phyloP scores from a whole-genome alignment of 139 green algal genomes.

The Pleodorina starrii region DNA sequence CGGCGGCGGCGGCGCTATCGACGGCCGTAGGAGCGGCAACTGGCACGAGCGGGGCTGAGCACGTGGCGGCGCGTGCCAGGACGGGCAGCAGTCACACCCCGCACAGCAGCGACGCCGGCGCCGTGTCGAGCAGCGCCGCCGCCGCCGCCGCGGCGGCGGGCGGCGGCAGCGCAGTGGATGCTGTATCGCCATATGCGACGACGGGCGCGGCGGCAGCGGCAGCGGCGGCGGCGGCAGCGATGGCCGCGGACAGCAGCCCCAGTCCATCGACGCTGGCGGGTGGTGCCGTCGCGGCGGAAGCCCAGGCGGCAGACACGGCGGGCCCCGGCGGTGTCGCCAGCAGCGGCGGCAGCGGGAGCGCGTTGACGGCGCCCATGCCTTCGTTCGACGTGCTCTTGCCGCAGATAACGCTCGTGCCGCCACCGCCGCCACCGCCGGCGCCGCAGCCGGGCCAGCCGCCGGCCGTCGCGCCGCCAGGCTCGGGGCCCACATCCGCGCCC shows the following conservation, averaged over 20 bases:
- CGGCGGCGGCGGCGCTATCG: not conserved
- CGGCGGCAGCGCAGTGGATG: too few relatives aligned
- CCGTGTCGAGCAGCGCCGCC: not conserved
- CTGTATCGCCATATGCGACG: too few relatives aligned
- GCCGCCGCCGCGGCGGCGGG: not conserved
- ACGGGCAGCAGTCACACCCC: not conserved
- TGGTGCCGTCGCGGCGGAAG: conserved; percentile 1
- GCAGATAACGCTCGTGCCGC: not conserved
- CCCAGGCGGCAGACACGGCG: not conserved
- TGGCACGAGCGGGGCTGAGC: not conserved
- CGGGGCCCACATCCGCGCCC: not conserved
- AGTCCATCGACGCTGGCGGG: not conserved
- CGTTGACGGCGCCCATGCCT: not conserved
- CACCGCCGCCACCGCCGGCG: not conserved
- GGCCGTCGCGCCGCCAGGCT: not conserved
- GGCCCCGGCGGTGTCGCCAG: not conserved
- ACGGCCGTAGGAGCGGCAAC: not conserved
- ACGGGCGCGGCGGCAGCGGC: not conserved
- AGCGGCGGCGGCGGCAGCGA: not conserved
- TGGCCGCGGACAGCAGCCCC: not conserved
- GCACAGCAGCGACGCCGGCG: not conserved
- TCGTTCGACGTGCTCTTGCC: not conserved
- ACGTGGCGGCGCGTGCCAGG: not conserved
- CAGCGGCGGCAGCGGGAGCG: not conserved
- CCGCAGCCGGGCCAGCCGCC: too few relatives aligned